phyloP scores from a whole-genome alignment of 805 yeast species.

The Wickerhamomyces chaumierensis region DNA sequence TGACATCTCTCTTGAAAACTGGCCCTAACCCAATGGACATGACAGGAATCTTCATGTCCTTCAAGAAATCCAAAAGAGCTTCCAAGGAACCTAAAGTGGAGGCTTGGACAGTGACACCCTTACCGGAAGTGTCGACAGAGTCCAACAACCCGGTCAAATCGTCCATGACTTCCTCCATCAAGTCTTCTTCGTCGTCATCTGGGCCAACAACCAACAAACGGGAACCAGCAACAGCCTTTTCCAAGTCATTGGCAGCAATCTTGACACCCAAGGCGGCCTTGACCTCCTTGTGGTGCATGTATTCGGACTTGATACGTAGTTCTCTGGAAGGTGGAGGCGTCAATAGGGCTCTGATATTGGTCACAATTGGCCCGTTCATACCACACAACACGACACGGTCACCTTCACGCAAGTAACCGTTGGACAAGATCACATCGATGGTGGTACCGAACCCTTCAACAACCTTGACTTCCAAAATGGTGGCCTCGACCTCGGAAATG shows the following conservation, averaged over 20 bases:
- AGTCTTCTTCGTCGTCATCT: constrained; percentile 94
- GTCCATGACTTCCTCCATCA: constrained; percentile 98
- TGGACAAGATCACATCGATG: constrained; percentile 94
- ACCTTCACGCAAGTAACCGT: constrained; percentile 91
- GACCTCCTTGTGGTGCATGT: constrained; percentile 92
- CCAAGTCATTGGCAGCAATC: constrained; percentile 95
- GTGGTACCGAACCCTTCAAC: constrained; percentile 98
- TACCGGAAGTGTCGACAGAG: constrained; percentile 89
- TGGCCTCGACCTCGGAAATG: constrained; percentile 87
- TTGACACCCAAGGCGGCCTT: constrained; percentile 99
- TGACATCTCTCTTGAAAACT: constrained; percentile 94
- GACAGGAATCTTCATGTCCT: constrained; percentile 98
- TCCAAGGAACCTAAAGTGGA: constrained; percentile 97
- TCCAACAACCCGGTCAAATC: constrained; percentile 91
- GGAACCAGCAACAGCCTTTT: constrained; percentile 98
- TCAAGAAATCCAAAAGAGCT: constrained; percentile 92
- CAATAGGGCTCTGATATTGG: constrained; percentile 87
- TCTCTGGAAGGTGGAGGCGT: constrained; percentile 98
- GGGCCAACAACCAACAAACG: constrained; percentile 90
- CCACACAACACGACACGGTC: constrained; percentile 95
- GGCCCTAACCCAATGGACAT: constrained; percentile 98
- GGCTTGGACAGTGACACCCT: constrained; percentile 98
- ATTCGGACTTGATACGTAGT: constrained; percentile 91
- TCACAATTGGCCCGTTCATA: constrained; percentile 95
- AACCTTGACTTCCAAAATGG: constrained; percentile 93